Percentiles rank a stretch among this genome's conserved stretches.
phyloP scores from a whole-genome alignment of 83 land plant species.

The Picea abies region DNA sequence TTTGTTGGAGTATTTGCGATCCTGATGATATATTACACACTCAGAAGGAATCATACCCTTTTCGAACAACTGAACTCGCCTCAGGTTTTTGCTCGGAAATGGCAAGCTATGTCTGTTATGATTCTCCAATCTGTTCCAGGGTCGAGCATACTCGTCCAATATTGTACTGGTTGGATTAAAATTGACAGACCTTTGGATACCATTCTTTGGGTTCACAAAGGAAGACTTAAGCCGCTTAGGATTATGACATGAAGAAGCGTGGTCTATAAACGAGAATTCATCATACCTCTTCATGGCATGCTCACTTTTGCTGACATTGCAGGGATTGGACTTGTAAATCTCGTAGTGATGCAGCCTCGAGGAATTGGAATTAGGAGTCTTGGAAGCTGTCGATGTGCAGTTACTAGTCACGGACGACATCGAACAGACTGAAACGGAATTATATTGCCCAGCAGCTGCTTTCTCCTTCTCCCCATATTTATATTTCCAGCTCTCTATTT shows the following conservation, averaged over 20 bases:
- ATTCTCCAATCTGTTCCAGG: slow-evolving; percentile 20
- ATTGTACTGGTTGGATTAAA: slow-evolving; percentile 49
- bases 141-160: slow-evolving; percentile 36
- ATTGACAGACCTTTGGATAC: slow-evolving; percentile 29
- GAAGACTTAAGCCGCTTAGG: not conserved
- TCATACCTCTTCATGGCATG: not conserved
- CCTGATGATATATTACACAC: slow-evolving; percentile 2
- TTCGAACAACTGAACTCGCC: not conserved
- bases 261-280: no score
- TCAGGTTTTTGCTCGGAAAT: not conserved
- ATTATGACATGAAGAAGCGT: not conserved
- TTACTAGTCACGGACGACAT: no score
- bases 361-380: slow-evolving; percentile 27
- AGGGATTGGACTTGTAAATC: not conserved
- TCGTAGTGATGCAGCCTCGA: slow-evolving; percentile 35
- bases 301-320: not conserved
- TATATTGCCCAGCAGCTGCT: slow-evolving; percentile 36
- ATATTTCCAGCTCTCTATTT: no score
- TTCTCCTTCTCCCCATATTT: not conserved
- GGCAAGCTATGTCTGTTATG: not conserved
- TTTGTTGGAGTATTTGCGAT: not conserved
- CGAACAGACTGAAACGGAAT: no score
- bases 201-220: not conserved
- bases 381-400: no score
- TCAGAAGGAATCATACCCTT: slow-evolving; percentile 23